Evolutionary conservation across 352 stramenopile genomes (phyloP).

Genomic region (Nothophytophthora sp.): DNA sequence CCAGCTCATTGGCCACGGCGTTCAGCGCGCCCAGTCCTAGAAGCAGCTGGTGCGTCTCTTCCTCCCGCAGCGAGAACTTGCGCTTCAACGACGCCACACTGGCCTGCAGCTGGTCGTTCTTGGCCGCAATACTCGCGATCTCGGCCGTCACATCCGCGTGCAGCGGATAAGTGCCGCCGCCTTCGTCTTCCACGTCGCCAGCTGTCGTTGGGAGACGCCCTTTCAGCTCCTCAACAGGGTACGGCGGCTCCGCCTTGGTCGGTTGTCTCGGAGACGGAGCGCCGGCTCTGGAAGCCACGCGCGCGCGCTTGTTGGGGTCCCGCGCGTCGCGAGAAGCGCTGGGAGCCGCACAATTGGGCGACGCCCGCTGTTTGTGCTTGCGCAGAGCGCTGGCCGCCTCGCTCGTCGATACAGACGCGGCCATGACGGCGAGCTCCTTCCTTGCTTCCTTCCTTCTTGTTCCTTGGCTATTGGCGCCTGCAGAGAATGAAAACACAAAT

Average conservation of each 20-base stretch:
- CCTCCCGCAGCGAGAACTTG: constrained; percentile 32
- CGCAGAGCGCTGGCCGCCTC: constrained; percentile 10
- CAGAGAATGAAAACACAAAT: too few relatives aligned
- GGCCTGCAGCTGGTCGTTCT: constrained; percentile 41
- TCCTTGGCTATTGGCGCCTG: not conserved
- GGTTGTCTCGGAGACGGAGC: constrained; percentile 7
- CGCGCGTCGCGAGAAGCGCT: not conserved
- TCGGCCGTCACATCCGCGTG: constrained; percentile 14
- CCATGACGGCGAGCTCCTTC: constrained; percentile 10
- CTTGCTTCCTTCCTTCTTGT: too few relatives aligned
- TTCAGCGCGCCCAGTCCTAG: constrained; percentile 35
- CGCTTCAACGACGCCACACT: constrained; percentile 44
- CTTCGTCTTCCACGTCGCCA: constrained; percentile 4
- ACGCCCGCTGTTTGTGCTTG: constrained; percentile 7
- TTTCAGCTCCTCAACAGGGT: too few relatives aligned
- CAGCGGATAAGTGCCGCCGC: not conserved
- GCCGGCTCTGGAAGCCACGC: constrained; percentile 8
- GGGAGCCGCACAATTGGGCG: not conserved
- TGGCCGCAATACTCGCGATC: constrained; percentile 28
- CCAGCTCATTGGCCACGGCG: constrained; percentile 40
- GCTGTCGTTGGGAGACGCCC: too few relatives aligned
- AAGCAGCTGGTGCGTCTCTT: constrained; percentile 40
- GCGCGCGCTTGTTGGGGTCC: constrained; percentile 29
- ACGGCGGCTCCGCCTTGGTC: constrained; percentile 18
- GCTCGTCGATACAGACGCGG: constrained; percentile 10